A percentile compares a stretch with the other conserved stretches of the same genome.
Evolutionary conservation across 495 filamentous ascomycete genomes (phyloP).

Genomic region (Penicillium paradoxum): DNA sequence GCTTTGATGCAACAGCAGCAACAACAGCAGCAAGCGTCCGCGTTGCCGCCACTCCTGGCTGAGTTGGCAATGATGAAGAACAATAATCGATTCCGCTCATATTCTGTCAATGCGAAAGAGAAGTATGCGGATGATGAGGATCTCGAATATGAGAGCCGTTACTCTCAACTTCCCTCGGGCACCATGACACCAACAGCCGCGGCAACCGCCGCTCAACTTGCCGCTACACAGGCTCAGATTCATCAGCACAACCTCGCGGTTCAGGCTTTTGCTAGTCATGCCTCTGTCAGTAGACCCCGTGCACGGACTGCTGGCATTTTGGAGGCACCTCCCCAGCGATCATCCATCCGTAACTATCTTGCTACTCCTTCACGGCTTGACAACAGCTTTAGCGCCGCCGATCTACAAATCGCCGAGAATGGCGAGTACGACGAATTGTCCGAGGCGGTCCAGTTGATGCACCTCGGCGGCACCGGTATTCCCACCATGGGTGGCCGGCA

Average conservation of each 20-base stretch:
- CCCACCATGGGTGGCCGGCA: constrained; percentile 48
- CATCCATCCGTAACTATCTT: constrained; percentile 71
- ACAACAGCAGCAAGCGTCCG: constrained; percentile 50
- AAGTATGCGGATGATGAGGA: constrained; percentile 95
- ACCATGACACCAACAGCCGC: constrained; percentile 68
- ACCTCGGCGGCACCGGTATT: constrained; percentile 59
- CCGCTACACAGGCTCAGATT: constrained; percentile 85
- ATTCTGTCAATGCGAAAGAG: constrained; percentile 97
- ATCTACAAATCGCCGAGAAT: constrained; percentile 66
- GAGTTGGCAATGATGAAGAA: constrained; percentile 73
- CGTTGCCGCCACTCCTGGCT: constrained; percentile 67
- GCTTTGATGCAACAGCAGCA: constrained; percentile 51
- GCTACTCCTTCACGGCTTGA: constrained; percentile 76
- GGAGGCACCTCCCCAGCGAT: constrained; percentile 70
- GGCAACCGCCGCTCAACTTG: constrained; percentile 61
- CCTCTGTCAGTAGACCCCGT: constrained; percentile 74
- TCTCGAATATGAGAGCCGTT: constrained; percentile 61
- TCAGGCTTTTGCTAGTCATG: constrained; percentile 81
- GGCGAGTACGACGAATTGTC: constrained; percentile 66
- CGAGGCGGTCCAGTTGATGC: constrained; percentile 75
- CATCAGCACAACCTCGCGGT: constrained; percentile 91
- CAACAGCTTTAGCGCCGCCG: constrained; percentile 73
- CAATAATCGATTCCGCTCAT: constrained; percentile 86
- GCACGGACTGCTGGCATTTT: constrained; percentile 87
- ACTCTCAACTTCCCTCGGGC: constrained; percentile 58